Evolutionary conservation across 805 yeast genomes (phyloP).

Genomic region (Metahyphopichia silvanorum): DNA sequence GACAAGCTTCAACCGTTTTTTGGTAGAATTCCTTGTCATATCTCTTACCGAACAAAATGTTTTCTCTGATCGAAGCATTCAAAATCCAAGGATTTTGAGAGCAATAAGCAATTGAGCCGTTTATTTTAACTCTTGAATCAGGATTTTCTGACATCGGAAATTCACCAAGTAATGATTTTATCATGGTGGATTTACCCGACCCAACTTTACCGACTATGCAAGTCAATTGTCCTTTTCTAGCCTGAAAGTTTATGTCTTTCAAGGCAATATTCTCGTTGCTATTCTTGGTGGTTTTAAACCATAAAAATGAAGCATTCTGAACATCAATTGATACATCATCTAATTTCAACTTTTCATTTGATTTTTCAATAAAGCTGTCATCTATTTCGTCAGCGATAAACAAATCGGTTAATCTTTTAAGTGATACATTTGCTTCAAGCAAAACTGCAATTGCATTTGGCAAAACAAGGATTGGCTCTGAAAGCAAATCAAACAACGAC

Average conservation of each 20-base stretch:
- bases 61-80: slow-evolving; percentile 37
- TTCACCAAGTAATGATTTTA: slow-evolving; percentile 34
- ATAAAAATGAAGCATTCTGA: slow-evolving; percentile 30
- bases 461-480: slow-evolving; percentile 31
- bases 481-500: slow-evolving; percentile 32
- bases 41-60: slow-evolving; percentile 30
- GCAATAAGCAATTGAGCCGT: slow-evolving; percentile 38
- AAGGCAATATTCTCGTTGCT: slow-evolving; percentile 24
- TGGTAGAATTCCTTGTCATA: slow-evolving; percentile 29
- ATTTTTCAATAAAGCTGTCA: slow-evolving; percentile 17
- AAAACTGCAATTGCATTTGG: slow-evolving; percentile 27
- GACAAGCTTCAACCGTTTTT: slow-evolving; percentile 34
- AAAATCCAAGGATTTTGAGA: slow-evolving; percentile 41
- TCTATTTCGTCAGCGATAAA: slow-evolving; percentile 33
- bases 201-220: slow-evolving; percentile 43
- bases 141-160: slow-evolving; percentile 12
- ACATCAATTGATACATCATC: slow-evolving; percentile 23
- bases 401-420: slow-evolving; percentile 29
- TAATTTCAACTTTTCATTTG: slow-evolving; percentile 11
- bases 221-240: slow-evolving; percentile 33
- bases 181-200: slow-evolving; percentile 37
- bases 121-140: slow-evolving; percentile 12
- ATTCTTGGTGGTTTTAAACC: slow-evolving; percentile 21
- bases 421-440: slow-evolving; percentile 29
- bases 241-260: slow-evolving; percentile 27